phyloP scores from a whole-genome alignment of 306 rosid genomes.

The Ammopiptanthus mongolicus region DNA sequence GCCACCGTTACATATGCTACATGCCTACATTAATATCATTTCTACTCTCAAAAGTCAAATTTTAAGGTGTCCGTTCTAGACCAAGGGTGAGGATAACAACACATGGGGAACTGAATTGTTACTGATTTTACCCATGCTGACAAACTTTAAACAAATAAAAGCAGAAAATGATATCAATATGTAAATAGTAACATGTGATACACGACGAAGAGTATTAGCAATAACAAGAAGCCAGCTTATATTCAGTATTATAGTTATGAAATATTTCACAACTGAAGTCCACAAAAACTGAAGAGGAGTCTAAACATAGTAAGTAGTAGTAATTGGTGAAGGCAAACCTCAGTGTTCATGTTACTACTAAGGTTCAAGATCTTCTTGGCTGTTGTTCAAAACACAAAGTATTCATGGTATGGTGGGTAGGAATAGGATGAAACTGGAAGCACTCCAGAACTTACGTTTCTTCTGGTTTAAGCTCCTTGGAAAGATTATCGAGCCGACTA shows the following conservation, averaged over 20 bases:
- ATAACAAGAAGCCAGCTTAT: background rate
- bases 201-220: background rate
- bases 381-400: background rate
- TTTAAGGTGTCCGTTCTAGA: too few relatives aligned
- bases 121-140: too few relatives aligned
- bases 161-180: too few relatives aligned
- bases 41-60: too few relatives aligned
- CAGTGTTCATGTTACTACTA: background rate
- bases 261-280: background rate
- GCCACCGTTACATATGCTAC: too few relatives aligned
- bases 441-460: background rate
- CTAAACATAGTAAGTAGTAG: background rate
- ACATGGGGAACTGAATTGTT: too few relatives aligned
- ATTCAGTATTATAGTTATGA: background rate
- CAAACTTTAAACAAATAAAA: too few relatives aligned
- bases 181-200: background rate
- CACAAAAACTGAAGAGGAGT: background rate
- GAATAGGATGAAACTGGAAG: background rate
- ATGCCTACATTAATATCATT: too few relatives aligned
- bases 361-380: background rate
- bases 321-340: background rate
- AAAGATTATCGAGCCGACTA: constrained; percentile 16
- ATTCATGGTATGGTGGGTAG: background rate
- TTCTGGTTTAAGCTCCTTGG: constrained; percentile 7
- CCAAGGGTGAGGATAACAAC: too few relatives aligned